Percentiles rank a stretch among this genome's conserved stretches.
phyloP scores from a whole-genome alignment of 2,329 filamentous ascomycete genomes.

The Ploettnerulaceae sp. region DNA sequence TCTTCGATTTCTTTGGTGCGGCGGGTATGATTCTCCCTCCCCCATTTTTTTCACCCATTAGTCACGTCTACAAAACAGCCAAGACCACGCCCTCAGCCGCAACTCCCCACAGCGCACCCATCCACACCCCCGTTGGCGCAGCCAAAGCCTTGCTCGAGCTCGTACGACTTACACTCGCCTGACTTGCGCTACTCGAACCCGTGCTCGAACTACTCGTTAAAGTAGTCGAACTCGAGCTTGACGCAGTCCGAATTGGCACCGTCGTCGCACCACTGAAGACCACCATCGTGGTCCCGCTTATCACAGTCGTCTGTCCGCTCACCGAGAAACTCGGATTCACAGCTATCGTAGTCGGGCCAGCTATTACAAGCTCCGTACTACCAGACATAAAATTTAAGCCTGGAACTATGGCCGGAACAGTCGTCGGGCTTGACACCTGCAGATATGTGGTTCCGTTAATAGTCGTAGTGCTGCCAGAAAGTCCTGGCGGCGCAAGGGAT shows the following conservation, averaged over 20 bases:
- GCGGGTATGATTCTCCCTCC: background rate
- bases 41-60: background rate
- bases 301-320: constrained; percentile 17
- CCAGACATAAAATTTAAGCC: constrained; percentile 13
- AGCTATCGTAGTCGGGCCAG: constrained; percentile 16
- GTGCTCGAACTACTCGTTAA: background rate
- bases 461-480: constrained; percentile 12
- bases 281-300: constrained; percentile 17
- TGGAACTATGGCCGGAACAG: constrained; percentile 1
- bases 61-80: background rate
- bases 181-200: background rate
- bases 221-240: background rate
- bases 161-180: background rate
- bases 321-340: constrained; percentile 15
- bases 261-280: constrained; percentile 14
- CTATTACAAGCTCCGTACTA: constrained; percentile 11
- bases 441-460: constrained; percentile 19
- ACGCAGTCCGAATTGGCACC: background rate
- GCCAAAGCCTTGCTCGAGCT: constrained; percentile 4
- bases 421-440: constrained; percentile 15
- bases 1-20: background rate
- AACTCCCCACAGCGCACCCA: constrained; percentile 6
- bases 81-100: constrained; percentile 1
- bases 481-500: constrained; percentile 11
- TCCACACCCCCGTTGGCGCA: background rate